Conservation (phyloP, 73 alveolate species). For the Symbiodinium pilosum region DNA sequence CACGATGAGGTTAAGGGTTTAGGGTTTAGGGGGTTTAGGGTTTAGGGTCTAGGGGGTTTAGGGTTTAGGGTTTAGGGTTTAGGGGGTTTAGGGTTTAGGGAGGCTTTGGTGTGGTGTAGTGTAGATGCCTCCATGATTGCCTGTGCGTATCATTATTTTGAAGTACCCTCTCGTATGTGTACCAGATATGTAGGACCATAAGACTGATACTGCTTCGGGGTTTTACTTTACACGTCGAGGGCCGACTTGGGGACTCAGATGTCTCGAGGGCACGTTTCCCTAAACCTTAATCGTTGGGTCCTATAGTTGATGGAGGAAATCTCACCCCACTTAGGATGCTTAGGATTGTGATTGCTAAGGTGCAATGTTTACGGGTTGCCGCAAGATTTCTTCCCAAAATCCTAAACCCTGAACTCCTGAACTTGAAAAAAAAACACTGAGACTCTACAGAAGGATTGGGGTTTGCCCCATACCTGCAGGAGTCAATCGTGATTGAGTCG, state of each 20-base stretch:
- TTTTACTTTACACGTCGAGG: neutral
- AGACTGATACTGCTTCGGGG: neutral
- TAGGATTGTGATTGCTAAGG: too few relatives aligned
- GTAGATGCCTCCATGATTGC: too few relatives aligned
- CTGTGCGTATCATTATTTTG: too few relatives aligned
- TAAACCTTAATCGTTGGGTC: neutral
- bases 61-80: neutral
- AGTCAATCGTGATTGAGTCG: too few relatives aligned
- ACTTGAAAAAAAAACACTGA: too few relatives aligned
- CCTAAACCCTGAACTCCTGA: neutral
- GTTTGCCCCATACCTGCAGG: too few relatives aligned
- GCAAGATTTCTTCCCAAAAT: too few relatives aligned
- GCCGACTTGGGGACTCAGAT: neutral
- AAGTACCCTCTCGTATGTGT: too few relatives aligned
- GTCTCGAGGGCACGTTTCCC: neutral
- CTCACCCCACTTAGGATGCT: neutral
- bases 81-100: neutral
- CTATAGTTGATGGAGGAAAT: neutral
- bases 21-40: neutral
- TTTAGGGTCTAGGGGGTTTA: neutral
- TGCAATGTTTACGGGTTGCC: neutral
- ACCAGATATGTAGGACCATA: too few relatives aligned
- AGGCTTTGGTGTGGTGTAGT: too few relatives aligned
- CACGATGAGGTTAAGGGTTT: neutral
- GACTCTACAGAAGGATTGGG: too few relatives aligned